Evolutionary conservation across 2,329 filamentous ascomycete species (phyloP), one percentile per base, ranked within the genome.

Genomic region (Aspergillus alliaceus): DNA sequence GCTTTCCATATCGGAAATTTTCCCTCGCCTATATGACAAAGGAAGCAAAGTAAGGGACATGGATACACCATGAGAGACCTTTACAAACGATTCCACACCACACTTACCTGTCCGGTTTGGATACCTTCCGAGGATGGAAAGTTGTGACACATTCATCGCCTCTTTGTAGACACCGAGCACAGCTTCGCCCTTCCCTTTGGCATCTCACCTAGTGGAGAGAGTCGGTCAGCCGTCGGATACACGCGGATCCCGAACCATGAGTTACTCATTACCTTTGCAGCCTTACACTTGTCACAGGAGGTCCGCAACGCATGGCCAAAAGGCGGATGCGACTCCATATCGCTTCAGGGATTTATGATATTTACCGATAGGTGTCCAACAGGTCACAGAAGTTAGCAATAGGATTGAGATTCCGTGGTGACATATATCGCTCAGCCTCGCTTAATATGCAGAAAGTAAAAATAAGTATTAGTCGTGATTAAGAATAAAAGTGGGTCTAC

Each of bases 231-330:
- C 11, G 6, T 47, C 44, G 24, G 39, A 42, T 42, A 15, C 39
- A 14, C 22, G 39, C 12, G 39, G 20, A 24, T 24, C 6, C 12
- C 39, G 2, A 24, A 25, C 8, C 31, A 20, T 7, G n/a, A n/a
- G n/a, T n/a, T n/a, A n/a, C n/a, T n/a, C 15, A 47, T 47, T 31
- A 47, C 44, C 44, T 47, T 47, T 18, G 44, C 44, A 47, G 44
- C 24, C 15, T 25, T 47, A 31, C 44, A 47, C 24, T 47, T 47
- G 22, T 47, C 44, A 47, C 44, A 47, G 9, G 44, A 47, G 15
- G 44, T 47, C 25, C 44, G 24, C 25, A 47, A n/a, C 25, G 44
- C 44, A 20, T 47, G 44, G 27, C 44, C 44, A 9, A 29, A 47
- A 31, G 44, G 25, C 8, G 44, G 25, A 29, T 47, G 44, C 11